Evolutionary conservation across 768 basidiomycete species (phyloP), one percentile per base, ranked within the genome.

Genomic region (Trametes meyenii): DNA sequence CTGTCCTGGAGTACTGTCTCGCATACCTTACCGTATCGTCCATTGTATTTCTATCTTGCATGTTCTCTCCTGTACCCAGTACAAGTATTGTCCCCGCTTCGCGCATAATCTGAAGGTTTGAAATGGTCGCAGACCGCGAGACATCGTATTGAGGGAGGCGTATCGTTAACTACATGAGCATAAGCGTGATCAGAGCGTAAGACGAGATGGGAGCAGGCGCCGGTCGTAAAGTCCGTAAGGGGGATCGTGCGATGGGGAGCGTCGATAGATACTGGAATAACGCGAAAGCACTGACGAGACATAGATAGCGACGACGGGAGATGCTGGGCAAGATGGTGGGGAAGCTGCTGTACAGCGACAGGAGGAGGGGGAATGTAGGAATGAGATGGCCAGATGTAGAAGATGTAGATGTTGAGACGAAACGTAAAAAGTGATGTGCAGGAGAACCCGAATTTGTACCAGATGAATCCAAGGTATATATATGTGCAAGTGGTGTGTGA

Each of bases 201-300:
- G 50, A 50, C 52, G 62, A 58, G 43, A 10, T 19, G 43, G 21
- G 45, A 23, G 21, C 45, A 58, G 45, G 50, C 35, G 56, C 35
- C 40, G 35, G 63, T 61, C 63, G 55, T 65, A 51, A 57, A 51
- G 63, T 63, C 62, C 52, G 60, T 62, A 43, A 60, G 29, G 29
- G 29, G 59, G 45, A 49, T 65, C 67, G 60, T 67, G 60, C 62
- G 57, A 63, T 40, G 57, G 55, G 58, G 59, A 61, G 67, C 67
- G 61, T 67, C 55, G 61, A 63, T 63, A 62, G 59, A 58, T 66
- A 63, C 53, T 68, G 61, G 59, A 62, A 64, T 55, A 66, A 58
- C 62, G 46, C 52, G 66, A 65, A 55, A 63, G 55, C 59, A 64
- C 61, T 48, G 50, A 59, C 63, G 50, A 63, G 62, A 65, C 55